Percentiles rank a stretch among this genome's conserved stretches.
Conservation (phyloP, 495 filamentous ascomycete genomes). For the Aspergillus mulundensis region DNA sequence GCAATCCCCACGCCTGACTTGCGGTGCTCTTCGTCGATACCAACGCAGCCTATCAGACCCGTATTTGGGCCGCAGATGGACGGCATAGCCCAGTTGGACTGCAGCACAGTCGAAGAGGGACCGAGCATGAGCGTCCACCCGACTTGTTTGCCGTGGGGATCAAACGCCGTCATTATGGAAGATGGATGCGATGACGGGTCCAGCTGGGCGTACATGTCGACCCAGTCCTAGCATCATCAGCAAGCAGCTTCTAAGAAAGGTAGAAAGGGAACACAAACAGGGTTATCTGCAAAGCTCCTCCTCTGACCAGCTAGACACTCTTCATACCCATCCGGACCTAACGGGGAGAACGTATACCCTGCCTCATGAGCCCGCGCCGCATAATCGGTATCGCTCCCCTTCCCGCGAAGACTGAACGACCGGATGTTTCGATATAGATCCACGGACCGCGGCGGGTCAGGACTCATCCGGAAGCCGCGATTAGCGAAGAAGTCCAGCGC, state of each 20-base stretch:
- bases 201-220: slow-evolving; percentile 40
- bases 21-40: slow-evolving; percentile 39
- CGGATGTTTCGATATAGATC: slow-evolving; percentile 44
- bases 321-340: slow-evolving; percentile 35
- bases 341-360: slow-evolving; percentile 39
- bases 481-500: slow-evolving; percentile 43
- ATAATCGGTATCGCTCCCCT: slow-evolving; percentile 11
- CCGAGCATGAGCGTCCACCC: slow-evolving; percentile 50
- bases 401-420: slow-evolving; percentile 33
- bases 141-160: slow-evolving; percentile 36
- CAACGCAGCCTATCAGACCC: slow-evolving; percentile 49
- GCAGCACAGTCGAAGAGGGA: slow-evolving; percentile 26
- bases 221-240: slow-evolving; percentile 37
- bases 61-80: slow-evolving; percentile 42
- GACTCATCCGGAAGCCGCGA: slow-evolving; percentile 38
- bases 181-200: slow-evolving; percentile 36
- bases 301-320: slow-evolving; percentile 43
- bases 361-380: slow-evolving; percentile 28
- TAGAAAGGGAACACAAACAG: slow-evolving; percentile 22
- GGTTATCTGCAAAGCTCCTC: slow-evolving; percentile 39
- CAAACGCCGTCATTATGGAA: slow-evolving; percentile 45
- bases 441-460: slow-evolving; percentile 26
- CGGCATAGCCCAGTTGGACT: slow-evolving; percentile 43
- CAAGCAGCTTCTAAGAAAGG: background rate
- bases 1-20: slow-evolving; percentile 44